Percentiles rank a stretch among this genome's conserved stretches.
phyloP scores from a whole-genome alignment of 23 red algal species.

The Gracilaria caudata region DNA sequence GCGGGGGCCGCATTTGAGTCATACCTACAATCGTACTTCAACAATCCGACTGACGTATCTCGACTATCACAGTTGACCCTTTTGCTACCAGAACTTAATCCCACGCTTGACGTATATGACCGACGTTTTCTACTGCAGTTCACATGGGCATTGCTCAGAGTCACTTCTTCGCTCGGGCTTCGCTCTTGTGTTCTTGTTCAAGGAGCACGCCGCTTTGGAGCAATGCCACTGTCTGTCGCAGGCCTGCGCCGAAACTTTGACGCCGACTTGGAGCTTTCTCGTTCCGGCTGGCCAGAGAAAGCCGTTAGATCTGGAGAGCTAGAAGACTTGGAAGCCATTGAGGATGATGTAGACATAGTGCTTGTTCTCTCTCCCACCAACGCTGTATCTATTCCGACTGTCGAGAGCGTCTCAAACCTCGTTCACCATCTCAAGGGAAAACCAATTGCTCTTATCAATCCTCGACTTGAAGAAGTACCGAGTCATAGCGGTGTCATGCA shows the following conservation, averaged over 20 bases:
- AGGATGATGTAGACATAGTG: constrained; percentile 59
- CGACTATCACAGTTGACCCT: constrained; percentile 51
- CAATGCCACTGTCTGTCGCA: constrained; percentile 82
- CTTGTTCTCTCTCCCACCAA: constrained; percentile 86
- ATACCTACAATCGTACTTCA: constrained; percentile 34
- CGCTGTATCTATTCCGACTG: constrained; percentile 66
- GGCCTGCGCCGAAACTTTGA: constrained; percentile 81
- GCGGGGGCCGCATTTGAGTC: constrained; percentile 25
- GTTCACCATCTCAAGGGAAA: constrained; percentile 5
- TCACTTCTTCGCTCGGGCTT: constrained; percentile 13
- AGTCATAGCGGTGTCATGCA: constrained; percentile 83
- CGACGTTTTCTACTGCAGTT: constrained; percentile 82
- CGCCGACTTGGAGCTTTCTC: constrained; percentile 67
- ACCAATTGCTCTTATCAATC: constrained; percentile 80
- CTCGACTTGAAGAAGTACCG: constrained; percentile 77
- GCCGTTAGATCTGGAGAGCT: constrained; percentile 45
- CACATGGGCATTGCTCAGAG: constrained; percentile 58
- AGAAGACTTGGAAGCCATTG: constrained; percentile 40
- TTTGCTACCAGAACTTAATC: constrained; percentile 84
- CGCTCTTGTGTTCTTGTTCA: constrained; percentile 72
- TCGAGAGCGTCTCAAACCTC: constrained; percentile 45
- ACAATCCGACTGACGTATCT: background rate
- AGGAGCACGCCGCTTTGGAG: constrained; percentile 61
- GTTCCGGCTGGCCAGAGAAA: constrained; percentile 51
- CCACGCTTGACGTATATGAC: constrained; percentile 87